Base-by-base conservation (phyloP, 768 basidiomycete genomes). In the Imleria badia region DNA sequence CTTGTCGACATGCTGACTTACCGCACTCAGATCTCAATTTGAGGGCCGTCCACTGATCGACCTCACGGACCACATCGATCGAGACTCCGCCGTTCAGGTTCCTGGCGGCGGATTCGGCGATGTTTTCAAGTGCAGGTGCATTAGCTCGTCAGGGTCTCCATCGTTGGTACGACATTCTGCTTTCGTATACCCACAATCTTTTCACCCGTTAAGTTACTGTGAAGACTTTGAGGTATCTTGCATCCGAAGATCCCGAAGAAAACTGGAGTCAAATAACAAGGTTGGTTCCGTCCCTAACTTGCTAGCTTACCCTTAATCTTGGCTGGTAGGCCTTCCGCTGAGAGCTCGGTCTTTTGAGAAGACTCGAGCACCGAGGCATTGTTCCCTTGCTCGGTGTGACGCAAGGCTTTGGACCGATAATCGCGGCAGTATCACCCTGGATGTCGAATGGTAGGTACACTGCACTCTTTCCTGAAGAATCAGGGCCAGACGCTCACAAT, bases 101-200 rank as follows among this genome's bases (percentile, higher is more conserved):
- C 15, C 40, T 9, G 41, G 45, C 1, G 56, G 52, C 5, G 42
- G 53, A 5, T 48, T 29, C 20, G 31, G 41, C 6, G 54, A 57
- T 11, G 47, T 56, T 1, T 57, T 39, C 56, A 57, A 45, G 30
- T 57, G 56, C 35, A 38, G 9, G 19, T 48, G 23, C 19, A 54
- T 8, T 1, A 2, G 19, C 5, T 9, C 23, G 1, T 36, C 19
- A 12, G 56, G 46, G 17, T 35, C 39, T 14, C 29, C 26, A 5
- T 54, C 19, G 12, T 17, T 35, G 10, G 55, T 54, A 22, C 6
- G 20, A 34, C 6, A 23, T 29, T 30, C 2, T 23, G 6, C 12
- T 15, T 26, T 15, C 15, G 29, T 12, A 14, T 9, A 15, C 19
- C 36, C 13, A 6, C 6, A 2, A 9, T n/a, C 17, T 29, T 2